Evolutionary conservation across 306 rosid species (phyloP).

Genomic region (Hippophae rhamnoides): DNA sequence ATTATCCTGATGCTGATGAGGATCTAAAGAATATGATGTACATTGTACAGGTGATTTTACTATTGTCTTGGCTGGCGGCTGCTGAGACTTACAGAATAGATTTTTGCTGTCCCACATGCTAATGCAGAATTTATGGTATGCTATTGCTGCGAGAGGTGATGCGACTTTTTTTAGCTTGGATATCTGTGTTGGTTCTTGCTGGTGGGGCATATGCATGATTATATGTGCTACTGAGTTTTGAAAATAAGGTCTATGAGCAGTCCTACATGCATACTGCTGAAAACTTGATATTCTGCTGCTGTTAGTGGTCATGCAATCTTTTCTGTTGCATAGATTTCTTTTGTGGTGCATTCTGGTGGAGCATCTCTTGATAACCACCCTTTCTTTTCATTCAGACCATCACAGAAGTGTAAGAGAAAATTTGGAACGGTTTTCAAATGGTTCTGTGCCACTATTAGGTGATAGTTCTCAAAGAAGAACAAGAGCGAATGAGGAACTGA

Average conservation of each 20-base stretch:
- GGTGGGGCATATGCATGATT: too few relatives aligned
- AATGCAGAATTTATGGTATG: too few relatives aligned
- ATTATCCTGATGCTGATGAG: too few relatives aligned
- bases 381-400: slow-evolving; percentile 38
- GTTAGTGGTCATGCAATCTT: slow-evolving; percentile 56
- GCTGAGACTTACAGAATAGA: too few relatives aligned
- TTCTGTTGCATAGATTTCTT: slow-evolving; percentile 39
- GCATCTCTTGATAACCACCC: slow-evolving; percentile 33
- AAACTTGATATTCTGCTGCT: slow-evolving; percentile 14
- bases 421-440: slow-evolving; percentile 28
- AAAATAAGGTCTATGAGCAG: slow-evolving; percentile 27
- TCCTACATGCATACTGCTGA: slow-evolving; percentile 15
- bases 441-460: slow-evolving; percentile 25
- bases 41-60: too few relatives aligned
- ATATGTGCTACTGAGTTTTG: slow-evolving; percentile 7
- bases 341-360: slow-evolving; percentile 58
- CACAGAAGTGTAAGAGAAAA: slow-evolving; percentile 25
- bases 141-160: too few relatives aligned
- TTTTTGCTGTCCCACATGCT: too few relatives aligned
- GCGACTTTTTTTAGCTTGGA: too few relatives aligned
- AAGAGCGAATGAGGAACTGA: slow-evolving; percentile 17
- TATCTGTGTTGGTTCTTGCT: too few relatives aligned
- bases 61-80: too few relatives aligned
- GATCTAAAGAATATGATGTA: too few relatives aligned
- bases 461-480: neutral